Percentiles rank a stretch among this genome's conserved stretches.
phyloP scores from a whole-genome alignment of 495 filamentous ascomycete species.

The Aspergillus homomorphus region DNA sequence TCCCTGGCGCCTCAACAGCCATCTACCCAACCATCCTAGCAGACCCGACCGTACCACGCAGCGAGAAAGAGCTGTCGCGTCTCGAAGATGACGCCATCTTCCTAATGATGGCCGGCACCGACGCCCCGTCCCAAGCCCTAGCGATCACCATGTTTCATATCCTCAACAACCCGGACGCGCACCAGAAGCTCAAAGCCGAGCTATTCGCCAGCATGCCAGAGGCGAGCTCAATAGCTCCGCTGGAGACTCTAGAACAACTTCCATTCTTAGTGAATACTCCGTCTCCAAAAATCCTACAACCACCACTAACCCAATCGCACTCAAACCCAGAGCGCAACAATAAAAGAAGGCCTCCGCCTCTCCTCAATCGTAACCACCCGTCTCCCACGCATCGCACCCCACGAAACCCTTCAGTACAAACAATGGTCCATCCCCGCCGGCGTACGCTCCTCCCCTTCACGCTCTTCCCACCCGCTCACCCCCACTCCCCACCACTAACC shows the following conservation, averaged over 20 bases:
- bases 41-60: background rate
- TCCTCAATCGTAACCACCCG: slow-evolving; percentile 26
- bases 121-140: slow-evolving; percentile 18
- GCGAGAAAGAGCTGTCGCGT: slow-evolving; percentile 31
- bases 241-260: slow-evolving; percentile 27
- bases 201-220: slow-evolving; percentile 22
- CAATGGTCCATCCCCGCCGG: slow-evolving; percentile 11
- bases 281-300: slow-evolving; percentile 1
- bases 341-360: slow-evolving; percentile 55
- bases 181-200: slow-evolving; percentile 23
- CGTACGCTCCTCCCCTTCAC: slow-evolving; percentile 33
- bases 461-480: slow-evolving; percentile 29
- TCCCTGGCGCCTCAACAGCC: background rate
- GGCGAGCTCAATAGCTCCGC: slow-evolving; percentile 2
- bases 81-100: slow-evolving; percentile 38
- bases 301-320: no score
- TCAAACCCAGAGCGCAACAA: slow-evolving; percentile 46
- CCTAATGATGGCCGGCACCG: slow-evolving; percentile 38
- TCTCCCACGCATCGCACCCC: background rate
- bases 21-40: slow-evolving; percentile 19
- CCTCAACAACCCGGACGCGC: slow-evolving; percentile 19
- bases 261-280: slow-evolving; percentile 31
- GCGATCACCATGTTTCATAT: slow-evolving; percentile 30
- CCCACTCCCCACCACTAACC: slow-evolving; percentile 46
- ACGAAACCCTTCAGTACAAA: background rate